phyloP scores from a whole-genome alignment of 2,329 filamentous ascomycete species.

The Pseudogymnoascus sp. region DNA sequence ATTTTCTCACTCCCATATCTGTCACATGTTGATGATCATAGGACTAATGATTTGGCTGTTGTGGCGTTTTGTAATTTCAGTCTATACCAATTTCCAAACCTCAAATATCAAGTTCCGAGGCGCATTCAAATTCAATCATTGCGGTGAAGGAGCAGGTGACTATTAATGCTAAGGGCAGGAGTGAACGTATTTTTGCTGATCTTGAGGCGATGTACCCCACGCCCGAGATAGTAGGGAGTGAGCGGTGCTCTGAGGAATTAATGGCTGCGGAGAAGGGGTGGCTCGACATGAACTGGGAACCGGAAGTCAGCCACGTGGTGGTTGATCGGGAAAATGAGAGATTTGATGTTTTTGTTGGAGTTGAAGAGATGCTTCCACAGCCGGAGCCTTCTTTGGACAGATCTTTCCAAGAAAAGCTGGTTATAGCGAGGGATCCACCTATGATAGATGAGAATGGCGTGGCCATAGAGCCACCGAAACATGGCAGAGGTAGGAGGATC shows the following conservation, averaged over 20 bases:
- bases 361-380: background rate
- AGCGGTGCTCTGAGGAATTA: slow-evolving; percentile 87
- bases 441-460: slow-evolving; percentile 53
- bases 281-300: slow-evolving; percentile 49
- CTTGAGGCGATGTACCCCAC: slow-evolving; percentile 79
- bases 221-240: slow-evolving; percentile 58
- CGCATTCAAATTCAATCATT: slow-evolving; percentile 51
- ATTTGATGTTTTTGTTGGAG: slow-evolving; percentile 1
- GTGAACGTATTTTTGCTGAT: slow-evolving; percentile 81
- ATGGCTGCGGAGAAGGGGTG: slow-evolving; percentile 69
- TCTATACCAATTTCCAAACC: slow-evolving; percentile 43
- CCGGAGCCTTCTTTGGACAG: background rate
- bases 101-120: slow-evolving; percentile 35
- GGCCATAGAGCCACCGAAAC: slow-evolving; percentile 35
- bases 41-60: slow-evolving; percentile 74
- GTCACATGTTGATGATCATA: slow-evolving; percentile 78
- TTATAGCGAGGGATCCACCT: slow-evolving; percentile 29
- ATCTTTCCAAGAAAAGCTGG: slow-evolving; percentile 24
- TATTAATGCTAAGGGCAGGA: slow-evolving; percentile 74
- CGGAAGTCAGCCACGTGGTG: slow-evolving; percentile 14
- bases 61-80: slow-evolving; percentile 50
- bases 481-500: slow-evolving; percentile 55
- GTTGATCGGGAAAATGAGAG: background rate
- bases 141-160: slow-evolving; percentile 69
- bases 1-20: slow-evolving; percentile 25